Evolutionary conservation across 129 eudicot genomes (phyloP).

Genomic region (Escallonia rubra): DNA sequence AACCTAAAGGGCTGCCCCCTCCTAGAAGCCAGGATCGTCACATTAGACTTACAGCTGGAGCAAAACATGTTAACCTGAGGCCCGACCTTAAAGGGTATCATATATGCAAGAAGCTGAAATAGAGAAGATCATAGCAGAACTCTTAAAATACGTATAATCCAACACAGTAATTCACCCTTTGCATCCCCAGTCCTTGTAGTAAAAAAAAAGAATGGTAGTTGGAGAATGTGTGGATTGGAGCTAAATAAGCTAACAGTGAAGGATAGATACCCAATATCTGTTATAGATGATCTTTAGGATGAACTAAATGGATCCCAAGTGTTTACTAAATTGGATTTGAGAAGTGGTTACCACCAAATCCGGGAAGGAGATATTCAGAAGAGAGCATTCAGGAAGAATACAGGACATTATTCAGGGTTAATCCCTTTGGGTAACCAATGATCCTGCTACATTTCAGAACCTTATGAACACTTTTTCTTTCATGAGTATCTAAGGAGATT

Average conservation of each 20-base stretch:
- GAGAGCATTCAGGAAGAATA: neutral
- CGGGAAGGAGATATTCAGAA: neutral
- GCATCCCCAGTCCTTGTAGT: neutral
- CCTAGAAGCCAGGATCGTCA: no score
- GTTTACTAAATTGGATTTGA: constrained; percentile 1
- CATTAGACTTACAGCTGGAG: no score
- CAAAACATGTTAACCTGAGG: no score
- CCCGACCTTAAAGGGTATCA: no score
- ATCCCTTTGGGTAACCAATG: neutral
- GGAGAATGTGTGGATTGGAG: neutral
- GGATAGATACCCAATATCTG: neutral
- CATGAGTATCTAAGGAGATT: neutral
- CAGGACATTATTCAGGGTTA: neutral
- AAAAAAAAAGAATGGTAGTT: neutral
- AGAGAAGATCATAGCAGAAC: no score
- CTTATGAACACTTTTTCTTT: neutral
- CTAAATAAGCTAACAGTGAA: neutral
- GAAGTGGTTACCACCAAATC: constrained; percentile 1
- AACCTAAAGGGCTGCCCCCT: no score
- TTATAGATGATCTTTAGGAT: neutral
- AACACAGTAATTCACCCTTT: no score
- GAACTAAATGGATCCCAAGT: no score
- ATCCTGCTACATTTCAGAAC: neutral
- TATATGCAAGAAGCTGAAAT: no score
- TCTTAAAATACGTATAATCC: no score